These are phyloP conservation scores for Tulasnella calospora DNA, from an alignment of 768 basidiomycete genomes.

Conservation along the genomic window DNA sequence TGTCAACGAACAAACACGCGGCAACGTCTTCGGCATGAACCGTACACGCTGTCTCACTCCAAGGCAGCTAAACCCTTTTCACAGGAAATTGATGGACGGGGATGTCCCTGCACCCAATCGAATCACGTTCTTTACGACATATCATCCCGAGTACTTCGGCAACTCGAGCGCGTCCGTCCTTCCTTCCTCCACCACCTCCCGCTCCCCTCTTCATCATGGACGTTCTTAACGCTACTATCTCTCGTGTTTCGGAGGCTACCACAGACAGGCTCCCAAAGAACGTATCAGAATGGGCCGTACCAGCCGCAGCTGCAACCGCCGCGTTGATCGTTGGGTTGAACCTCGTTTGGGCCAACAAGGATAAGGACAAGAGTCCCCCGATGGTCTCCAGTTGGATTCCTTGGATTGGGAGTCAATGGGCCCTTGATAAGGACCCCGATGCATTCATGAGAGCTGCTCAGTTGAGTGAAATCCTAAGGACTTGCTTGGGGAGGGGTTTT, in stretches of 20 bases:
- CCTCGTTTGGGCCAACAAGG: not conserved
- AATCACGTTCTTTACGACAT: no score
- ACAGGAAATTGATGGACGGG: not conserved
- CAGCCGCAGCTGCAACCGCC: slow-evolving; percentile 16
- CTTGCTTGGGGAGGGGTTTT: not conserved
- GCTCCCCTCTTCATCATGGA: slow-evolving; percentile 6
- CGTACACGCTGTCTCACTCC: not conserved
- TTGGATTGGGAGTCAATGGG: slow-evolving; percentile 5
- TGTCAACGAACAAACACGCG: not conserved
- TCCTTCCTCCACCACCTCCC: not conserved
- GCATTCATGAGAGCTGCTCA: slow-evolving; percentile 15
- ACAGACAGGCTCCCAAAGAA: not conserved
- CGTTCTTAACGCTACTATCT: slow-evolving; percentile 18
- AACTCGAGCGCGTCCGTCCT: no score
- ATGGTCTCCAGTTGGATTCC: slow-evolving; percentile 23
- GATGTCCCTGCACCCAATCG: not conserved
- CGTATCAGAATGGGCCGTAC: slow-evolving; percentile 11
- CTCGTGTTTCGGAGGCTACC: not conserved
- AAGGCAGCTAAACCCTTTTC: not conserved
- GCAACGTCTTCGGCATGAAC: not conserved
- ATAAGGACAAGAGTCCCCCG: slow-evolving; percentile 13
- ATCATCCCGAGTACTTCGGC: no score
- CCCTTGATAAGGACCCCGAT: slow-evolving; percentile 11
- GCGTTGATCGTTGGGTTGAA: not conserved
- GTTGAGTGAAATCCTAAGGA: not conserved